phyloP scores from a whole-genome alignment of 225 moss, liverwort and hornwort species.

The Rhytidiadelphus loreus region DNA sequence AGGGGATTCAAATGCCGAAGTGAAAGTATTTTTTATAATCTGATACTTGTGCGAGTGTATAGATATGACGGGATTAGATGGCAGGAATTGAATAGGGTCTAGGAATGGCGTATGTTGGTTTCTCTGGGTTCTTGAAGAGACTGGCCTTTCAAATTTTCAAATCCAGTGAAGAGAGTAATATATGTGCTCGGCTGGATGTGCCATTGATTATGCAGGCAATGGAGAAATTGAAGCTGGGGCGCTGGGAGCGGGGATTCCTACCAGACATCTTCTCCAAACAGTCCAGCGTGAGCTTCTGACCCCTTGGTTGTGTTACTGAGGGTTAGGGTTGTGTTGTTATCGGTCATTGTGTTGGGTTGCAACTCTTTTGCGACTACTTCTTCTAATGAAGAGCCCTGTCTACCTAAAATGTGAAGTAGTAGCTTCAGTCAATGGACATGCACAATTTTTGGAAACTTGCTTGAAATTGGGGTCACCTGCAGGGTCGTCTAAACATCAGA shows the following conservation, averaged over 20 bases:
- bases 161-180: neutral
- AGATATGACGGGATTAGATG: neutral
- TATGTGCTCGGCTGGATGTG: neutral
- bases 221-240: constrained; percentile 5
- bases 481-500: neutral
- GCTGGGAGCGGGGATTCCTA: neutral
- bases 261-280: constrained; percentile 35
- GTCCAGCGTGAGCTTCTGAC: neutral
- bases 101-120: neutral
- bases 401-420: neutral
- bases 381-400: neutral
- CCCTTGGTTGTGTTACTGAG: neutral
- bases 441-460: neutral
- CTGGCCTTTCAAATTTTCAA: neutral
- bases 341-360: neutral
- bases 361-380: neutral
- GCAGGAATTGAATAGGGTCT: neutral
- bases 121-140: neutral
- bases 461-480: neutral
- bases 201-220: neutral
- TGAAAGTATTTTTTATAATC: neutral
- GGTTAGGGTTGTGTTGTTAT: neutral
- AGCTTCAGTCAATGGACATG: neutral
- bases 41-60: neutral
- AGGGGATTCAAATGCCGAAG: neutral